These are phyloP conservation scores for Diutina ranongensis DNA, from an alignment of 1,139 yeast genomes.

Conservation along the genomic window DNA sequence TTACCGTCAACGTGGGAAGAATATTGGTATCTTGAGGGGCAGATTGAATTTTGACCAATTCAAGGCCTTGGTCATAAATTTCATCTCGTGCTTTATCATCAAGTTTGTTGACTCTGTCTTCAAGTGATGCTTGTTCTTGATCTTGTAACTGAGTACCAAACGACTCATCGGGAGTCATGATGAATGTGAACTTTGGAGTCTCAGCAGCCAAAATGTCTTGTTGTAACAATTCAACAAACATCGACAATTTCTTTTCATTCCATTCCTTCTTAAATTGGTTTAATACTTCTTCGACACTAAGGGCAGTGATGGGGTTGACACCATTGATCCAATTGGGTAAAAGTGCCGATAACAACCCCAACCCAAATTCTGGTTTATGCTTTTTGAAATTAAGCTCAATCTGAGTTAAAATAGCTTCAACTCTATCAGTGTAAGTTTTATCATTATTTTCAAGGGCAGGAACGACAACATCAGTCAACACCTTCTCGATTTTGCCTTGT, in stretches of 20 bases:
- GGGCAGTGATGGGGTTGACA: slow-evolving; percentile 53
- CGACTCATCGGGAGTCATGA: slow-evolving; percentile 59
- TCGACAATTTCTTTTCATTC: slow-evolving; percentile 35
- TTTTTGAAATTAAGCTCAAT: slow-evolving; percentile 75
- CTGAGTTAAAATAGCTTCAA: slow-evolving; percentile 82
- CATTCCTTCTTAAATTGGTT: slow-evolving; percentile 51
- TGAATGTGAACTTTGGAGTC: slow-evolving; percentile 51
- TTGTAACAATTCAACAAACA: slow-evolving; percentile 49
- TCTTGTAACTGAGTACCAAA: slow-evolving; percentile 36
- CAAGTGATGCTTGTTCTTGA: slow-evolving; percentile 49
- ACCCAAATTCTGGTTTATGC: slow-evolving; percentile 85
- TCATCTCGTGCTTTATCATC: slow-evolving; percentile 45
- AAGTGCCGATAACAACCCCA: slow-evolving; percentile 60
- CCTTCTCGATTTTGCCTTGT: slow-evolving; percentile 31
- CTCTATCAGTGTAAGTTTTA: slow-evolving; percentile 36
- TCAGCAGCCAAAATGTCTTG: slow-evolving; percentile 35
- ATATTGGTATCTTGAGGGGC: slow-evolving; percentile 56
- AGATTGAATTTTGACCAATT: slow-evolving; percentile 48
- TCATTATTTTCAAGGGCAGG: slow-evolving; percentile 25
- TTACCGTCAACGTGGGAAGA: slow-evolving; percentile 63
- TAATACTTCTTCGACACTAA: slow-evolving; percentile 56
- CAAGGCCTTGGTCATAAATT: slow-evolving; percentile 48
- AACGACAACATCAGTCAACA: slow-evolving; percentile 24
- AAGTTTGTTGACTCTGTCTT: slow-evolving; percentile 29
- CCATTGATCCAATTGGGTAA: slow-evolving; percentile 81